Evolutionary conservation across 2,329 filamentous ascomycete genomes (phyloP).

Genomic region (Diplodia sapinea): DNA sequence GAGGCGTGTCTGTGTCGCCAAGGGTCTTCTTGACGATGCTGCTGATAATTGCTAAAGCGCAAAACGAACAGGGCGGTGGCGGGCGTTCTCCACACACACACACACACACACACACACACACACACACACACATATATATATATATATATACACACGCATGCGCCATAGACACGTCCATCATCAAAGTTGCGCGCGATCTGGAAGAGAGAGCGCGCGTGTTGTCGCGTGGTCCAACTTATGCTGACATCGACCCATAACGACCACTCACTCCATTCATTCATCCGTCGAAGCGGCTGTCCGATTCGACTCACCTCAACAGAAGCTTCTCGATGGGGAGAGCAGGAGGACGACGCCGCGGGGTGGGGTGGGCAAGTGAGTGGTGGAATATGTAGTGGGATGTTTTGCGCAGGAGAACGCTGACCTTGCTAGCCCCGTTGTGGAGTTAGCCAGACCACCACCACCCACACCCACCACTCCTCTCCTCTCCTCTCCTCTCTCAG

Average conservation of each 20-base stretch:
- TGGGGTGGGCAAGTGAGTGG: not conserved
- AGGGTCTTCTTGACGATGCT: not conserved
- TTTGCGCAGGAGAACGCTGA: not conserved
- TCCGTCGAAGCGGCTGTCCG: not conserved
- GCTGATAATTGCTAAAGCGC: not conserved
- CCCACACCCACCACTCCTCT: too few relatives aligned
- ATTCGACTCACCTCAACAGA: conserved; percentile 23
- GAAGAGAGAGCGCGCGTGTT: too few relatives aligned
- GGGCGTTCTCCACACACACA: not conserved
- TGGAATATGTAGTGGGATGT: not conserved
- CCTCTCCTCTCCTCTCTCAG: not conserved
- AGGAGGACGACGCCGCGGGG: too few relatives aligned
- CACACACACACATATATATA: too few relatives aligned
- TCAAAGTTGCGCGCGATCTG: not conserved
- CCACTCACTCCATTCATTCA: not conserved
- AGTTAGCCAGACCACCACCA: conserved; percentile 8
- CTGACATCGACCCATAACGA: conserved; percentile 12
- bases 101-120: not conserved
- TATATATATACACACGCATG: too few relatives aligned
- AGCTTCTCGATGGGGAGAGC: too few relatives aligned
- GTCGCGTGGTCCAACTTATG: not conserved
- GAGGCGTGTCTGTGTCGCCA: not conserved
- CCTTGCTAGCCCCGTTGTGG: conserved; percentile 8
- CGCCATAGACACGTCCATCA: not conserved
- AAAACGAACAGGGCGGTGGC: not conserved